Base-by-base conservation (phyloP, 306 rosid genomes). In the Ormosia emarginata region DNA sequence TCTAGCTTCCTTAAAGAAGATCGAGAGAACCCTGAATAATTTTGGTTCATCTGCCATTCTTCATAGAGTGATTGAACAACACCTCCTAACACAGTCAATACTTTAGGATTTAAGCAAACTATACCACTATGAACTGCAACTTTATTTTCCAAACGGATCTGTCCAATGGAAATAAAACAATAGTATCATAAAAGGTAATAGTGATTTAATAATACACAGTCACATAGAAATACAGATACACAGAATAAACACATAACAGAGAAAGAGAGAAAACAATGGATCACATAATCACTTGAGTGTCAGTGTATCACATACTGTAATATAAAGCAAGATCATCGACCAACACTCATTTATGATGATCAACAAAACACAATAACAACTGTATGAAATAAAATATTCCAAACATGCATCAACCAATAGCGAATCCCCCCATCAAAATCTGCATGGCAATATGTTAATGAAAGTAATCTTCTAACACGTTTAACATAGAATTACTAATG, bases 1-100 rank as follows among this genome's bases (percentile, higher is more conserved):
- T 84, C 88, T 77, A 89, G 81, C 79, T 79, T 18, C 82, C 89
- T 90, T 64, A 91, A 46, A 49, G 95, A 83, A 2, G 91, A 86
- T 58, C 97, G 90, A 29, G 99, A 89, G 58, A 92, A 71, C 59
- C 96, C 98, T 2, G 98, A 85, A 73, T 95, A 95, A 39, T 92
- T 95, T 80, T 82, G 52, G 84, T 93, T 93, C 98, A 95, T 87
- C 87, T 93, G 85, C 99, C 99, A 95, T 79, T 93, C 99, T 78
- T 95, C 98, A 82, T 89, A 81, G 29, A 95, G 97, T 29, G 97
- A 71, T 64, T 89, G 91, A 63, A 93, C 99, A 79, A 90, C 82
- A 71, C 98, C 98, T 79, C 99, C 98, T 56, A 95, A 84, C 65
- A 95, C 67, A 12, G 92, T 88, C 85, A 93, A 30, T 32, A 78